Base-by-base conservation (phyloP, 352 stramenopile species). In the Pythium monospermum region DNA sequence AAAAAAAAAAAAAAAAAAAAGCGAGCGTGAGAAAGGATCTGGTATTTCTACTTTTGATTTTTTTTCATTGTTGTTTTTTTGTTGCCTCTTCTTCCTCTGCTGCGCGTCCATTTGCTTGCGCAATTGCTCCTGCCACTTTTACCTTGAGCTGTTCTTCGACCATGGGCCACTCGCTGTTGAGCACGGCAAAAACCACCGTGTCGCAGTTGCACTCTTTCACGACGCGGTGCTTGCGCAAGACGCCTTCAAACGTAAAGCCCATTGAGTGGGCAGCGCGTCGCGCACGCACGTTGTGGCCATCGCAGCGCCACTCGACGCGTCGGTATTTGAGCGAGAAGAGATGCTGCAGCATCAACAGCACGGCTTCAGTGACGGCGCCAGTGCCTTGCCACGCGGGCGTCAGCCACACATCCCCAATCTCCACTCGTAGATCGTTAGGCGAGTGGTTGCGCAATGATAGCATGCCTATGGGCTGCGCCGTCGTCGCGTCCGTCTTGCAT, bases 211-310 rank as follows among this genome's bases (percentile, higher is more conserved):
- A 82, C 6, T 80, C 72, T 61, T 95, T 89, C 36, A 89, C 61
- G 52, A 96, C 74, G 49, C 73, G 71, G 59, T 96, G 83, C 57
- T 96, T 96, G 10, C 83, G 74, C 49, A 95, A 59, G 8, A 96
- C 85, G 7, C 87, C 87, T 66, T 96, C 87, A 50, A 96, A 88
- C 10, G 69, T 74, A 48, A 96, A 93, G 6, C 87, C 85, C 26
- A 93, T 54, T 26, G 76, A 87, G 47, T 95, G 82, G 1, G 69
- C 85, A 18, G 78, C 76, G 27, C 83, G 82, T 46, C 84, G 62
- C 28, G 76, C 85, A n/a, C 82, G 81, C 8, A 93, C 76, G 56
- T 96, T 94, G 59, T 94, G 75, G 18, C 83, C 85, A 30, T 96
- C 87, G 44, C 83, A 91, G 3, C 74, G 68, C 83, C 79, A 94